A percentile compares a stretch with the other conserved stretches of the same genome.
Evolutionary conservation across 1,139 yeast species (phyloP).

Genomic region (Saccharomyces hybrid): DNA sequence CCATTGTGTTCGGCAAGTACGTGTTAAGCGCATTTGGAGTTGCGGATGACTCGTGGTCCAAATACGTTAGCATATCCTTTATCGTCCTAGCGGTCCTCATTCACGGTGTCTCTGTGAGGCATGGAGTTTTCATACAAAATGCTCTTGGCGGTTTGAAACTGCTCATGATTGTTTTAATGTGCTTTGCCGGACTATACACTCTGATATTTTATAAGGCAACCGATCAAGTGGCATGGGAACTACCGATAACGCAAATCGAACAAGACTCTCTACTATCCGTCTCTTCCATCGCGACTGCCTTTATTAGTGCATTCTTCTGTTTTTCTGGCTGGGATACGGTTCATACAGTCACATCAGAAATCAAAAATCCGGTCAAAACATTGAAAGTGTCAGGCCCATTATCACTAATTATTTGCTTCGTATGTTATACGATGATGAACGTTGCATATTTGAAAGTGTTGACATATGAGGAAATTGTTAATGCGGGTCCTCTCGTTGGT

Average conservation of each 20-base stretch:
- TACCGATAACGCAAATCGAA: constrained; percentile 17
- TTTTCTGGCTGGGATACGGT: constrained; percentile 61
- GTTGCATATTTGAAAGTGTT: constrained; percentile 50
- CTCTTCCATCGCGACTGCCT: constrained; percentile 48
- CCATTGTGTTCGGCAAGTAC: constrained; percentile 67
- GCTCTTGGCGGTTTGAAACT: constrained; percentile 50
- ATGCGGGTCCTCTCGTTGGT: constrained; percentile 53
- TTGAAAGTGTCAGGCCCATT: constrained; percentile 55
- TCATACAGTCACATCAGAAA: constrained; percentile 55
- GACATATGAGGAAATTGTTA: constrained; percentile 45
- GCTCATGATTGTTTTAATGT: constrained; percentile 41
- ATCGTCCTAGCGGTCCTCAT: constrained; percentile 39
- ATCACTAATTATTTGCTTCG: constrained; percentile 41
- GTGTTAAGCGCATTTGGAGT: constrained; percentile 44
- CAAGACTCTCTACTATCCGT: constrained; percentile 33
- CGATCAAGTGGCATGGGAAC: constrained; percentile 6
- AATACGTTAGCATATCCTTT: constrained; percentile 41
- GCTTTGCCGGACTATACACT: constrained; percentile 45
- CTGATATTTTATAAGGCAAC: constrained; percentile 33
- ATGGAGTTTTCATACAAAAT: constrained; percentile 51
- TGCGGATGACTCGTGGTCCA: constrained; percentile 34
- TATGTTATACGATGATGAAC: constrained; percentile 49
- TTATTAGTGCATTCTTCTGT: constrained; percentile 53
- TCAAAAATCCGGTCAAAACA: constrained; percentile 50
- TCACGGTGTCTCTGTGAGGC: constrained; percentile 48